Percentiles rank a stretch among this genome's conserved stretches.
Evolutionary conservation across 768 basidiomycete genomes (phyloP).

Genomic region (Podaxis sp.): DNA sequence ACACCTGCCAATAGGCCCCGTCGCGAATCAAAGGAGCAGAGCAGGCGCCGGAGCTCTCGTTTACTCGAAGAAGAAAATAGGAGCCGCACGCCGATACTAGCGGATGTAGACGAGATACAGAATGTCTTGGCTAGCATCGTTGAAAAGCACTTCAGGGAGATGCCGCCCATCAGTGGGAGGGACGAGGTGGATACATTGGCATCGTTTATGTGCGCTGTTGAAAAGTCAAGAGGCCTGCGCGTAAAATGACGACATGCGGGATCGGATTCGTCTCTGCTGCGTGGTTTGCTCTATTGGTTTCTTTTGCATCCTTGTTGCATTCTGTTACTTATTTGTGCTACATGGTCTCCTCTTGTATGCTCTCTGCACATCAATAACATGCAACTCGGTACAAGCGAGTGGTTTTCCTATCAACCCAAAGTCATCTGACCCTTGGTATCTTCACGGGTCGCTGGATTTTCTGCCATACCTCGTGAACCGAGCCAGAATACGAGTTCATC

Average conservation of each 20-base stretch:
- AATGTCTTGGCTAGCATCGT: slow-evolving; percentile 62
- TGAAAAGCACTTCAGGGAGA: slow-evolving; percentile 68
- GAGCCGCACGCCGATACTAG: slow-evolving; percentile 58
- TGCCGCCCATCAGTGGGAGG: slow-evolving; percentile 41
- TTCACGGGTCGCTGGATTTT: background rate
- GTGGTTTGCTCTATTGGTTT: background rate
- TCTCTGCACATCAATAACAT: background rate
- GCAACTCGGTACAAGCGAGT: background rate
- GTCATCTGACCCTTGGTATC: background rate
- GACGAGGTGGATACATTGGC: slow-evolving; percentile 82
- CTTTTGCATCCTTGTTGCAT: background rate
- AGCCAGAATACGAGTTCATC: background rate
- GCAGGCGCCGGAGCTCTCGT: slow-evolving; percentile 66
- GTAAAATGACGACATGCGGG: slow-evolving; percentile 2
- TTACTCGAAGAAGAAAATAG: slow-evolving; percentile 60
- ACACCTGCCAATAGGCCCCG: slow-evolving; percentile 72
- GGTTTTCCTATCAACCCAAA: background rate
- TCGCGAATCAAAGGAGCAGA: slow-evolving; percentile 59
- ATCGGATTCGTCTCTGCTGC: background rate
- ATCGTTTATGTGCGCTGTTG: slow-evolving; percentile 74
- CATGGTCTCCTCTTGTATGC: background rate
- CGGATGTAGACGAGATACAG: slow-evolving; percentile 68
- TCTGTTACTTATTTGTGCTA: background rate
- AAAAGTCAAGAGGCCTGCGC: slow-evolving; percentile 43
- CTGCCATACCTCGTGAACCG: background rate